phyloP scores from a whole-genome alignment of 768 basidiomycete species.

The Xerocomus brunneocitrinus region DNA sequence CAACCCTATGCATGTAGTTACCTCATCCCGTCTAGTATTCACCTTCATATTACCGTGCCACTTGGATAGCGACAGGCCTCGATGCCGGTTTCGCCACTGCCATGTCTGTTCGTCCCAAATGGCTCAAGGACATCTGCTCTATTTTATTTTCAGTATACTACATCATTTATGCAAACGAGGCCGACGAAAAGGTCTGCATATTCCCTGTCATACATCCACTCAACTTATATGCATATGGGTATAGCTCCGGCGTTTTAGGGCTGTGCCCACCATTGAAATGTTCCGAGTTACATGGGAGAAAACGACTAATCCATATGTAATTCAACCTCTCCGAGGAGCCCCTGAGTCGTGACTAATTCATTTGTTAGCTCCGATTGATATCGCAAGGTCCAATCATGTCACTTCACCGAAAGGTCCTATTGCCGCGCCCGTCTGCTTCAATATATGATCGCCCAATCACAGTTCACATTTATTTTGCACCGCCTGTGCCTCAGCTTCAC shows the following conservation, averaged over 20 bases:
- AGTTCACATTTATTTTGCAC: conserved; percentile 77
- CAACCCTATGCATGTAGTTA: background rate
- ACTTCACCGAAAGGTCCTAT: conserved; percentile 68
- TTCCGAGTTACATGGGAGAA: conserved; percentile 96
- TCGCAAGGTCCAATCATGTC: conserved; percentile 55
- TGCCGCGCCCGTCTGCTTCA: conserved; percentile 76
- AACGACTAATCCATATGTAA: conserved; percentile 86
- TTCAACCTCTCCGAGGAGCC: conserved; percentile 9
- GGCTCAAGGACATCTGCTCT: conserved; percentile 85
- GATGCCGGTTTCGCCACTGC: conserved; percentile 97
- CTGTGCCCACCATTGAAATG: conserved; percentile 95
- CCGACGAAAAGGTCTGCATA: conserved; percentile 85
- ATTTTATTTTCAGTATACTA: conserved; percentile 87
- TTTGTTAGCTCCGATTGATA: conserved; percentile 56
- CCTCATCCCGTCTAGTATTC: conserved; percentile 58
- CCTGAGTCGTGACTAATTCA: conserved; percentile 7
- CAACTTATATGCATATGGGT: conserved; percentile 1
- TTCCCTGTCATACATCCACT: background rate
- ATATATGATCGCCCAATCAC: conserved; percentile 79
- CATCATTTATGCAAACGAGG: conserved; percentile 82
- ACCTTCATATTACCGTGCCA: conserved; percentile 90
- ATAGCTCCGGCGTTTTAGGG: conserved; percentile 86
- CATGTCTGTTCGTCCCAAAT: conserved; percentile 87
- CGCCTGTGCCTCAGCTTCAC: conserved; percentile 57
- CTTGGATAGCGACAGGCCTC: conserved; percentile 91